phyloP scores from a whole-genome alignment of 257 asterid genomes.

The Nicotiana noctiflora region DNA sequence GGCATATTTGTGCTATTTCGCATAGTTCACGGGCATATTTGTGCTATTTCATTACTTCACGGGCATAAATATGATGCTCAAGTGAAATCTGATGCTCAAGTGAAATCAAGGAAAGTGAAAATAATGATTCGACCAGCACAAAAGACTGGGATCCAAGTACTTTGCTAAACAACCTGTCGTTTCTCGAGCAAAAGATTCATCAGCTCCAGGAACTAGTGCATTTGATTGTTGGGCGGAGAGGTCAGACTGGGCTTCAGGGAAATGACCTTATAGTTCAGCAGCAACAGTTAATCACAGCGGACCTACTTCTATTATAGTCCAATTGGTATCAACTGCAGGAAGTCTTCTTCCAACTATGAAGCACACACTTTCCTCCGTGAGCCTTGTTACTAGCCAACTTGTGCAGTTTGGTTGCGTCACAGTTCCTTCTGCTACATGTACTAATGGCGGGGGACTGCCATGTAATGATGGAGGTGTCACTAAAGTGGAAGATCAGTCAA shows the following conservation, averaged over 20 bases:
- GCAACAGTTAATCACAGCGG: constrained; percentile 83
- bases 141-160: constrained; percentile 71
- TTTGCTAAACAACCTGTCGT: constrained; percentile 63
- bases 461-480: constrained; percentile 19
- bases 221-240: constrained; percentile 40
- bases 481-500: constrained; percentile 47
- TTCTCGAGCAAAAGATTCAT: constrained; percentile 75
- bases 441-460: constrained; percentile 20
- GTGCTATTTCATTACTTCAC: no score
- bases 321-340: constrained; percentile 88
- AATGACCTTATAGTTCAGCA: constrained; percentile 64
- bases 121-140: constrained; percentile 17
- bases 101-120: no score
- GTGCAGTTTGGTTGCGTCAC: constrained; percentile 28
- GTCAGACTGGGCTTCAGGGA: constrained; percentile 35
- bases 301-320: constrained; percentile 84
- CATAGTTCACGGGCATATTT: no score
- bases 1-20: no score
- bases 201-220: constrained; percentile 85
- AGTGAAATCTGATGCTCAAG: no score
- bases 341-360: constrained; percentile 81
- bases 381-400: constrained; percentile 30
- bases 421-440: constrained; percentile 23
- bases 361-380: constrained; percentile 33
- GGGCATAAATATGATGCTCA: no score